A percentile compares a stretch with the other conserved stretches of the same genome.
Conservation (phyloP, 306 rosid genomes). For the Bauhinia variegata region DNA sequence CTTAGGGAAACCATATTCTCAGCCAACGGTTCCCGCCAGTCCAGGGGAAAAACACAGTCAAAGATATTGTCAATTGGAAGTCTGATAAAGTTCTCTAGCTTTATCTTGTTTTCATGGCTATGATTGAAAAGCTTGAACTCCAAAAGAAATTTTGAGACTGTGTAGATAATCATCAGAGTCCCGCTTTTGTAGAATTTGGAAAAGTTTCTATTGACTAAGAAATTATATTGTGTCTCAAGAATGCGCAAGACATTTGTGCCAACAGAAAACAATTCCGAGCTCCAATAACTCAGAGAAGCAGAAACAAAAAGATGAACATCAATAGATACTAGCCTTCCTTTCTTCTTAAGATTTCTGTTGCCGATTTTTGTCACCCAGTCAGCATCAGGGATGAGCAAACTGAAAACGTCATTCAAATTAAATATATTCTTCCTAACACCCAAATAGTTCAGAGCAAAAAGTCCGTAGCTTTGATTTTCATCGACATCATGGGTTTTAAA, state of each 20-base stretch:
- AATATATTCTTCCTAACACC: conserved; percentile 46
- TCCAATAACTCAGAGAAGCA: conserved; percentile 47
- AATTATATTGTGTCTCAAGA: conserved; percentile 35
- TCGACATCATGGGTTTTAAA: conserved; percentile 34
- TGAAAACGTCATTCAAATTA: conserved; percentile 12
- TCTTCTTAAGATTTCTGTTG: conserved; percentile 17
- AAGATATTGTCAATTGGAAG: conserved; percentile 28
- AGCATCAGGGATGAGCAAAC: conserved; percentile 51
- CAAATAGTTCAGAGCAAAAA: conserved; percentile 49
- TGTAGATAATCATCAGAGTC: conserved; percentile 39
- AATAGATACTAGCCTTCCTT: conserved; percentile 40
- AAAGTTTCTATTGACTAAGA: conserved; percentile 1
- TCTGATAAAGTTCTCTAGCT: conserved; percentile 10
- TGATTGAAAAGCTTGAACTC: conserved; percentile 30
- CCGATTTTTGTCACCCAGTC: conserved; percentile 47
- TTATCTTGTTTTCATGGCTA: background rate
- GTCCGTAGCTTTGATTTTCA: conserved; percentile 23
- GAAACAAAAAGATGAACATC: conserved; percentile 37
- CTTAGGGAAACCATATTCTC: conserved; percentile 41
- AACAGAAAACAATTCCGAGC: conserved; percentile 42
- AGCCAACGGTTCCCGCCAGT: conserved; percentile 40
- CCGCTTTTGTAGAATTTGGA: conserved; percentile 22
- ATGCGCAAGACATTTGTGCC: conserved; percentile 46
- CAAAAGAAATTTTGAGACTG: conserved; percentile 45
- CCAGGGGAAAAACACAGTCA: conserved; percentile 36